Base-by-base conservation (phyloP, 306 rosid genomes). In the Bauhinia variegata region DNA sequence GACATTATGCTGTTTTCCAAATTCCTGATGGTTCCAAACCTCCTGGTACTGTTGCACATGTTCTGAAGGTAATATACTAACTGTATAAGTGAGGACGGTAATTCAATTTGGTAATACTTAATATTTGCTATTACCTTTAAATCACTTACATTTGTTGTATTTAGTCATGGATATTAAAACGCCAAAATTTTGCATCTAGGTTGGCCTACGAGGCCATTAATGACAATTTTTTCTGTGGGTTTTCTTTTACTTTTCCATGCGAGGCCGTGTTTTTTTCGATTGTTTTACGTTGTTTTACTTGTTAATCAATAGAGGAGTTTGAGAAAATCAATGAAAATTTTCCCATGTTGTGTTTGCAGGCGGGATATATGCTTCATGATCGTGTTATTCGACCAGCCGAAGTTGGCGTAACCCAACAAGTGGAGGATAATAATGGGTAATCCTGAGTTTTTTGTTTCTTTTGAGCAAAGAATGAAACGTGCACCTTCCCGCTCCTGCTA, bases 371-470 rank as follows among this genome's bases (percentile, higher is more conserved):
- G 85, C 89, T 92, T 48, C 65, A 83, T 50, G 97, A 85, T 60
- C 85, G 96, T 39, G 87, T 92, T 16, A 80, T 89, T 73, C 91
- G 97, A 18, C 96, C 95, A 2, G 96, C 97, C 0, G 97, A 89
- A 68, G 97, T 89, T 64, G 97, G 95, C 70, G 88, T 89, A 23
- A 85, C 95, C 50, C 82, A 38, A 73, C 86, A 76, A 11, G 67
- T 63, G 44, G 88, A 74, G 70, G 78, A 82, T 18, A 80, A 76
- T 55, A 38, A 58, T 2, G 62, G 82, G n/a, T 17, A 12, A 12
- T 41, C 52, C 46, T 73, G 47, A 42, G 5, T 39, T 62, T 52
- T 66, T n/a, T n/a, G n/a, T 50, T 68, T 33, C 31, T 77, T 75
- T 65, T 54, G 65, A 11, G 82, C 31, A 9, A 53, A 41, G 34